Evolutionary conservation across 2,329 filamentous ascomycete genomes (phyloP).

Genomic region (Coniochaeta prunicola): DNA sequence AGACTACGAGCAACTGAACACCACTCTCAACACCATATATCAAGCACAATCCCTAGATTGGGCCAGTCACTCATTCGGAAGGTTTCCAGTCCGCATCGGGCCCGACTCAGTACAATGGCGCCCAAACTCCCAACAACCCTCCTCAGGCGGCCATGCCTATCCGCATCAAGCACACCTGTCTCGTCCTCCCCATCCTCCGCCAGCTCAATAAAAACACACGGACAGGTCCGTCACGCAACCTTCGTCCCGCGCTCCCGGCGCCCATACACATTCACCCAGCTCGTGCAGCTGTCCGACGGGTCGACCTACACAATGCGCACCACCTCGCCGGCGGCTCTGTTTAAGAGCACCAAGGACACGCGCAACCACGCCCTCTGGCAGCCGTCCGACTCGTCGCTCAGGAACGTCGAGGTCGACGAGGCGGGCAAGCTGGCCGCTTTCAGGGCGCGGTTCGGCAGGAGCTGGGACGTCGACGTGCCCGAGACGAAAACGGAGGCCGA

Average conservation of each 20-base stretch:
- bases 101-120: conserved; percentile 17
- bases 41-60: background rate
- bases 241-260: conserved; percentile 82
- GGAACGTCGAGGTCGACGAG: conserved; percentile 91
- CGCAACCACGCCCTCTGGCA: conserved; percentile 91
- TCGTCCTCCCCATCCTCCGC: background rate
- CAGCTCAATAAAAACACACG: background rate
- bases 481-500: conserved; percentile 21
- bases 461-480: conserved; percentile 59
- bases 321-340: conserved; percentile 59
- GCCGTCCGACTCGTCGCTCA: conserved; percentile 69
- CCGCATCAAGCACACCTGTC: conserved; percentile 15
- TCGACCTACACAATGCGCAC: conserved; percentile 75
- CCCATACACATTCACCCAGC: conserved; percentile 95
- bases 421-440: conserved; percentile 85
- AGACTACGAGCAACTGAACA: background rate
- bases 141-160: conserved; percentile 17
- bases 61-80: background rate
- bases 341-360: conserved; percentile 67
- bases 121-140: conserved; percentile 23
- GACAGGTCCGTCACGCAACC: conserved; percentile 71
- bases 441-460: conserved; percentile 72
- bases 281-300: conserved; percentile 87
- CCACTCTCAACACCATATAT: background rate
- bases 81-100: background rate